Evolutionary conservation across 352 stramenopile species (phyloP), one percentile per base, ranked within the genome.

Genomic region (Phytopythium boreale): DNA sequence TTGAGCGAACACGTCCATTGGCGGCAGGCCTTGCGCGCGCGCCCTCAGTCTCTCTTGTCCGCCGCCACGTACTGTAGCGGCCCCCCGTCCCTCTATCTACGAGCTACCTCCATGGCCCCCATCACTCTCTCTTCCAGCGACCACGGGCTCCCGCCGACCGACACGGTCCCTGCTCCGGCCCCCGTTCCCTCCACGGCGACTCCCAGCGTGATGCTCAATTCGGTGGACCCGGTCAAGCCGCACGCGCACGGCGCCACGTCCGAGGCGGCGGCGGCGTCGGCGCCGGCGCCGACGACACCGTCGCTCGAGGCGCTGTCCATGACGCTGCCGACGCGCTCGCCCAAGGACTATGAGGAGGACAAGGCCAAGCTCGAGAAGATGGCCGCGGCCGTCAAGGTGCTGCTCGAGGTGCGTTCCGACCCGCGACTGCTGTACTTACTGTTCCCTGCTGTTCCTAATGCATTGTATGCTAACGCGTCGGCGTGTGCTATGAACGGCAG

Each of bases 351-450:
- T 61, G 68, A 84, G 1, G 77, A 93, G 36, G 84, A 97, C 72
- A 71, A 76, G 29, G 79, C 77, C 10, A 96, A 94, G 72, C 79
- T 97, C 31, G 66, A 88, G 52, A 97, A 97, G 76, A 98, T 98
- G 96, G 90, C 91, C n/a, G 79, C 79, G 11, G 96, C 96, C 20
- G 97, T 97, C 67, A 85, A 86, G 37, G 96, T 92, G 10, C 85
- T 98, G 60, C 76, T 98, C 12, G 88, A 98, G 84, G 93, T 93
- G 66, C 56, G 72, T 65, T 3, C 5, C 53, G n/a, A 26, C 44
- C 36, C 5, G 36, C 5, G 36, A 43, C 36, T 43, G 36, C 36
- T 53, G 26, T n/a, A n/a, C n/a, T n/a, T 51, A 27, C 44, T 51
- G 19, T 12, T 51, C 44, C 4, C 60, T 31, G 15, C 34, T 27